Percentiles rank a stretch among this genome's conserved stretches.
Conservation (phyloP, 768 basidiomycete genomes). For the Lactarius sp. region DNA sequence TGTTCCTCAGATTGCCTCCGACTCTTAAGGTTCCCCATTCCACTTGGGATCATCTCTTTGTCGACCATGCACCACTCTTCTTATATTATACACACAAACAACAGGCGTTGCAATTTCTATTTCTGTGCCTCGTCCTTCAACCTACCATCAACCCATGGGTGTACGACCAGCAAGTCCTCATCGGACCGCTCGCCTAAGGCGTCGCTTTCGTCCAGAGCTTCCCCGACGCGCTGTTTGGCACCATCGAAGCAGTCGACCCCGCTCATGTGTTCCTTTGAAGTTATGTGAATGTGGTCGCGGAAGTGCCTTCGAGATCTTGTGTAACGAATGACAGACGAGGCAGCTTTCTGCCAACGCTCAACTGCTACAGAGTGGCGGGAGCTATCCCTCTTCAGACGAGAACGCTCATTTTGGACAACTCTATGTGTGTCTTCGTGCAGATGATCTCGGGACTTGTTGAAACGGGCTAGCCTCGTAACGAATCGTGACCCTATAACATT, state of each 20-base stretch:
- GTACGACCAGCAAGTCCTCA: conserved; percentile 31
- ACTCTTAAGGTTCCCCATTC: conserved; percentile 12
- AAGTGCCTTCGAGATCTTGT: conserved; percentile 51
- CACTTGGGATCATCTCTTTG: conserved; percentile 1
- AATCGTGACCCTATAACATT: conserved; percentile 57
- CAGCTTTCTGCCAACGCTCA: conserved; percentile 47
- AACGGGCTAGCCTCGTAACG: conserved; percentile 57
- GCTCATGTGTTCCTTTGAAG: conserved; percentile 71
- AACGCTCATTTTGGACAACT: conserved; percentile 46
- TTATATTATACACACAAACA: conserved; percentile 6
- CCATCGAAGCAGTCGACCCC: conserved; percentile 72
- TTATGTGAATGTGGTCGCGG: conserved; percentile 53
- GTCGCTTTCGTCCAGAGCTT: conserved; percentile 15
- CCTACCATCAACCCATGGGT: conserved; percentile 35
- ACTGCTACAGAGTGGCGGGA: conserved; percentile 30
- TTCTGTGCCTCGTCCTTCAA: conserved; percentile 34
- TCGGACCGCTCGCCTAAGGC: conserved; percentile 17
- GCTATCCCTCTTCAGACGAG: conserved; percentile 20
- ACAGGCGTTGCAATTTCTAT: conserved; percentile 27
- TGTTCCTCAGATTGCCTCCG: conserved; percentile 32
- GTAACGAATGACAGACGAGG: conserved; percentile 39
- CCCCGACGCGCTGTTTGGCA: conserved; percentile 24
- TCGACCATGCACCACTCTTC: background rate
- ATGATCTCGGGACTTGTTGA: conserved; percentile 32
- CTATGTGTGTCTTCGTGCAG: conserved; percentile 43